phyloP scores from a whole-genome alignment of 208 protist species.

The Trypanosoma caninum region DNA sequence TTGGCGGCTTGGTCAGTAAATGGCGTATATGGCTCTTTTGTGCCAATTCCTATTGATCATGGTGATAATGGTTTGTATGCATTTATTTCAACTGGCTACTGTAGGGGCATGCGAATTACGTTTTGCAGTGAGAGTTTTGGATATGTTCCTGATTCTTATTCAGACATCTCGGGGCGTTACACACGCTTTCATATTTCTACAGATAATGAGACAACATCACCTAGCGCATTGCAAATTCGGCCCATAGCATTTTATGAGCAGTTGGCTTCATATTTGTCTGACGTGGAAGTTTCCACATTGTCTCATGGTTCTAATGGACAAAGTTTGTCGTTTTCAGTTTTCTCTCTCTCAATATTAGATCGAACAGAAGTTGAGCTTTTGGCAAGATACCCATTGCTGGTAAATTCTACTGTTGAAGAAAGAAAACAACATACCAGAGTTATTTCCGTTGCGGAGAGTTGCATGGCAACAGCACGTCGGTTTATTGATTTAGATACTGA shows the following conservation, averaged over 20 bases:
- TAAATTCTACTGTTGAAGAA: slow-evolving; percentile 28
- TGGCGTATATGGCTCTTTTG: slow-evolving; percentile 63
- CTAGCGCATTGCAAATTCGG: slow-evolving; percentile 48
- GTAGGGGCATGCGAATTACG: slow-evolving; percentile 70
- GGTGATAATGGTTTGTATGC: slow-evolving; percentile 48
- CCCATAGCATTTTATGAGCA: slow-evolving; percentile 76
- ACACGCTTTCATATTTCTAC: slow-evolving; percentile 46
- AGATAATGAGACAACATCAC: slow-evolving; percentile 33
- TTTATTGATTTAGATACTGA: slow-evolving; percentile 86
- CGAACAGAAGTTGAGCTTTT: slow-evolving; percentile 31
- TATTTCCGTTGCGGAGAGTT: slow-evolving; percentile 80
- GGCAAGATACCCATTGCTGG: slow-evolving; percentile 52
- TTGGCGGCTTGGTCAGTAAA: slow-evolving; percentile 85
- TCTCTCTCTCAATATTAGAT: slow-evolving; percentile 11
- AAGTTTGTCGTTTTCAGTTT: slow-evolving; percentile 2
- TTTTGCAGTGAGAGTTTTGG: slow-evolving; percentile 69
- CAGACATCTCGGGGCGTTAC: slow-evolving; percentile 66
- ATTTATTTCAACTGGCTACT: slow-evolving; percentile 81
- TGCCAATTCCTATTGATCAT: slow-evolving; percentile 59
- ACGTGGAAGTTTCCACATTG: slow-evolving; percentile 38
- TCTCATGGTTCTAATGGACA: slow-evolving; percentile 11
- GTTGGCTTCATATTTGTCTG: slow-evolving; percentile 78
- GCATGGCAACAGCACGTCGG: slow-evolving; percentile 80
- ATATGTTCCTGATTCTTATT: slow-evolving; percentile 83
- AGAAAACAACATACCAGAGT: slow-evolving; percentile 53